Percentiles rank a stretch among this genome's conserved stretches.
These are phyloP conservation scores for Penicillium longicatenatum DNA, from an alignment of 495 filamentous ascomycete species.

Conservation along the genomic window DNA sequence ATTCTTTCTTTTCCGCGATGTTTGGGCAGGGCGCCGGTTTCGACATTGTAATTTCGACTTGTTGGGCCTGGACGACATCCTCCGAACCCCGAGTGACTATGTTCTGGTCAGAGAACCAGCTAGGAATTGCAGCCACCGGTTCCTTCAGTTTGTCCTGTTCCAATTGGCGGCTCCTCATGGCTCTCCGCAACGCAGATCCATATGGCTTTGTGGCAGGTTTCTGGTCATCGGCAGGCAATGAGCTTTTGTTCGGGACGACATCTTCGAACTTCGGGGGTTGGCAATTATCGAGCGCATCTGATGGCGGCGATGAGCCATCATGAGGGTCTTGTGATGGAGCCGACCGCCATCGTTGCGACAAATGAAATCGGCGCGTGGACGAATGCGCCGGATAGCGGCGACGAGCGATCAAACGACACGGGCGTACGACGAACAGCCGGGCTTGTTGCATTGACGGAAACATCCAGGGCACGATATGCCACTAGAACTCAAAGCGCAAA, in stretches of 20 bases:
- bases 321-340: conserved; percentile 33
- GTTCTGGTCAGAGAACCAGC: conserved; percentile 45
- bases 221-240: conserved; percentile 18
- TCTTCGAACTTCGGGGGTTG: conserved; percentile 27
- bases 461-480: conserved; percentile 40
- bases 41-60: conserved; percentile 30
- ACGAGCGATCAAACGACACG: conserved; percentile 47
- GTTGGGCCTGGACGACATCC: conserved; percentile 9
- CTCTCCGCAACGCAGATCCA: conserved; percentile 43
- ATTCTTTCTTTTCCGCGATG: conserved; percentile 2
- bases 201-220: conserved; percentile 36
- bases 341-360: conserved; percentile 37
- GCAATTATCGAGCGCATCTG: conserved; percentile 26
- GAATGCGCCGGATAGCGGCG: conserved; percentile 41
- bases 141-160: conserved; percentile 14
- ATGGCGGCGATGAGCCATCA: conserved; percentile 22
- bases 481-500: conserved; percentile 27
- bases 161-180: conserved; percentile 37
- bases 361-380: conserved; percentile 39
- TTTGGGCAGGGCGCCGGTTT: conserved; percentile 9
- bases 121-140: conserved; percentile 29
- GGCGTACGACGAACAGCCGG: conserved; percentile 39
- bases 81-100: conserved; percentile 24
- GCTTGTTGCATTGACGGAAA: conserved; percentile 44
- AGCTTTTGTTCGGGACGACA: conserved; percentile 8